These are phyloP conservation scores for Rhynchospora pubera DNA, from an alignment of 176 grass and related monocot species.

Conservation along the genomic window DNA sequence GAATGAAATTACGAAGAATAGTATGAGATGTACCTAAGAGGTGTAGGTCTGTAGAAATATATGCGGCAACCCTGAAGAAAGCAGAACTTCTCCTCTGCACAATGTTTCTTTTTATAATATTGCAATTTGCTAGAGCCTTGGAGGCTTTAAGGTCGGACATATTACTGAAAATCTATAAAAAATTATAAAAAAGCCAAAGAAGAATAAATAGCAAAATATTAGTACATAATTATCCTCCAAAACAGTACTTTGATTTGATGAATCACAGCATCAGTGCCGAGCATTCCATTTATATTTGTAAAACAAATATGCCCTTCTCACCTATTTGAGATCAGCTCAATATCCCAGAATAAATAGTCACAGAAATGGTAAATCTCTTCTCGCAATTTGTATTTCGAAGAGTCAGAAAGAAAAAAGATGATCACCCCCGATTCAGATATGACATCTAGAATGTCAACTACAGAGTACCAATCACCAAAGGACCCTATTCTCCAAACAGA, in stretches of 20 bases:
- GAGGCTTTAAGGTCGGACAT: slow-evolving; percentile 40
- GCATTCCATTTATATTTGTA: slow-evolving; percentile 20
- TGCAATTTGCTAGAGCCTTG: slow-evolving; percentile 38
- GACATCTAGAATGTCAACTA: too few relatives aligned
- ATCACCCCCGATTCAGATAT: too few relatives aligned
- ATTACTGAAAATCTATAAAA: slow-evolving; percentile 72
- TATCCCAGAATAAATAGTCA: slow-evolving; percentile 80
- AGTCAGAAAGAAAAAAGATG: slow-evolving; percentile 68
- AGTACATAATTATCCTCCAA: slow-evolving; percentile 1
- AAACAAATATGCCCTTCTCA: slow-evolving; percentile 11
- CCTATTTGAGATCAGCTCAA: slow-evolving; percentile 84
- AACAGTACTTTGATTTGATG: neutral
- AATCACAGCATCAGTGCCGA: slow-evolving; percentile 13
- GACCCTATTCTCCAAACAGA: neutral
- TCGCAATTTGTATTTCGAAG: slow-evolving; percentile 53
- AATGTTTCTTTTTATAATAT: slow-evolving; percentile 69
- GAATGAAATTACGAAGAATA: slow-evolving; percentile 28
- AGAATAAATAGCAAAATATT: slow-evolving; percentile 25
- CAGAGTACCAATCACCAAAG: too few relatives aligned
- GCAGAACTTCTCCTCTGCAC: slow-evolving; percentile 58
- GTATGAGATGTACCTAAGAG: slow-evolving; percentile 54
- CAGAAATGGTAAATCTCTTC: slow-evolving; percentile 74
- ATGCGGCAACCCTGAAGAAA: slow-evolving; percentile 70
- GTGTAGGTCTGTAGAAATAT: slow-evolving; percentile 45
- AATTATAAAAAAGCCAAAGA: slow-evolving; percentile 2